Percentiles rank a stretch among this genome's conserved stretches.
phyloP scores from a whole-genome alignment of 2,329 filamentous ascomycete species.

The Aspergillus japonicus region DNA sequence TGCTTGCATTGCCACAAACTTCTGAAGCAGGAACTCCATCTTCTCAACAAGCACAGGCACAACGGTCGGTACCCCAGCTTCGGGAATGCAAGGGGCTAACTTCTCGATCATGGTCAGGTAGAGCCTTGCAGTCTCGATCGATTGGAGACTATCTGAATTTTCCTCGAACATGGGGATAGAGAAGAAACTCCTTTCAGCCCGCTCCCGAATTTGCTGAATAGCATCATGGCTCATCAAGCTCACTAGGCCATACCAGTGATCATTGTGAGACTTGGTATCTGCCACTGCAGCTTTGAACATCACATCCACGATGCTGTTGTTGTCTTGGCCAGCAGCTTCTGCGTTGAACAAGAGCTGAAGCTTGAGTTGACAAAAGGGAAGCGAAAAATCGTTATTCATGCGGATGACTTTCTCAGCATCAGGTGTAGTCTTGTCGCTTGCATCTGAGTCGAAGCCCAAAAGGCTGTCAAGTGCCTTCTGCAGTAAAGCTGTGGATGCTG shows the following conservation, averaged over 20 bases:
- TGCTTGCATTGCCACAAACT: slow-evolving; percentile 32
- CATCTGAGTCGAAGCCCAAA: slow-evolving; percentile 27
- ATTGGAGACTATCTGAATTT: slow-evolving; percentile 14
- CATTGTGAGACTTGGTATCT: slow-evolving; percentile 33
- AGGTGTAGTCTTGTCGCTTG: slow-evolving; percentile 19
- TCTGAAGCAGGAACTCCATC: slow-evolving; percentile 41
- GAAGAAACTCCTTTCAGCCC: slow-evolving; percentile 42
- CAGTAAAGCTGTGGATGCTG: slow-evolving; percentile 27
- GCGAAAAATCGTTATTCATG: slow-evolving; percentile 43
- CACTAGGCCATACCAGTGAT: slow-evolving; percentile 42
- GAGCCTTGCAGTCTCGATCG: slow-evolving; percentile 34
- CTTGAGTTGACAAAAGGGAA: slow-evolving; percentile 45
- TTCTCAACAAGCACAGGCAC: slow-evolving; percentile 40
- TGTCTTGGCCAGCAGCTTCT: slow-evolving; percentile 27
- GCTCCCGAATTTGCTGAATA: slow-evolving; percentile 41
- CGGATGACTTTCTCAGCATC: slow-evolving; percentile 37
- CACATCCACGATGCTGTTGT: slow-evolving; percentile 37
- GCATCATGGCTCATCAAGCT: slow-evolving; percentile 39
- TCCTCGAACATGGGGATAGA: slow-evolving; percentile 35
- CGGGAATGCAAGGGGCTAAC: slow-evolving; percentile 38
- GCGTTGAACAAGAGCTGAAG: slow-evolving; percentile 41
- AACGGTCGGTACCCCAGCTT: slow-evolving; percentile 32
- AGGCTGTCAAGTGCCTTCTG: slow-evolving; percentile 35
- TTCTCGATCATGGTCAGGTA: slow-evolving; percentile 42
- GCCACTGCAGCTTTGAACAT: slow-evolving; percentile 42